Evolutionary conservation across 1,139 yeast species (phyloP).

Genomic region (Saccharomyces pastorianus): DNA sequence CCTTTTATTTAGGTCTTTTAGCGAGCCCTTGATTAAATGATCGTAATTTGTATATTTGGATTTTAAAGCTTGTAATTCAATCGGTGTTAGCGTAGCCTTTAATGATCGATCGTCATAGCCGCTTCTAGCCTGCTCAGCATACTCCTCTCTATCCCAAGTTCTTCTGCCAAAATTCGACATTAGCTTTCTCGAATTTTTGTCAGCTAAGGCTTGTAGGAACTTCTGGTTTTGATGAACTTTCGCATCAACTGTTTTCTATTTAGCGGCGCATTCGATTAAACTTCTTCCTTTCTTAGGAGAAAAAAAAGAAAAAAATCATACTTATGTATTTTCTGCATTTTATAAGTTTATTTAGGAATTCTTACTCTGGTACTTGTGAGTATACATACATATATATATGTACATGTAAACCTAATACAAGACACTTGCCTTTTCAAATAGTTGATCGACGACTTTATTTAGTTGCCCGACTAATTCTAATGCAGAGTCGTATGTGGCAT

Average conservation of each 20-base stretch:
- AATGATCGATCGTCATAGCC: constrained; percentile 7
- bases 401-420: constrained; percentile 38
- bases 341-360: not conserved
- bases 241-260: not conserved
- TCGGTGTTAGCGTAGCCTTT: constrained; percentile 9
- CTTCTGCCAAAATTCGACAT: constrained; percentile 47
- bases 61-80: constrained; percentile 18
- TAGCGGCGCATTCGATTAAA: not conserved
- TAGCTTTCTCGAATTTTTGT: not conserved
- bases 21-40: constrained; percentile 30
- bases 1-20: constrained; percentile 39
- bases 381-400: not conserved
- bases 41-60: constrained; percentile 21
- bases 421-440: constrained; percentile 88
- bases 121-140: constrained; percentile 41
- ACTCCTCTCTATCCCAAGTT: constrained; percentile 64
- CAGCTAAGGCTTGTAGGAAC: not conserved
- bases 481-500: constrained; percentile 83
- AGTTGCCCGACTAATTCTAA: constrained; percentile 80
- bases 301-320: not conserved
- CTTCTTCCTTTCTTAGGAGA: not conserved
- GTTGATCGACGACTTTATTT: constrained; percentile 80
- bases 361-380: not conserved
- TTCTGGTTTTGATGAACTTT: not conserved
- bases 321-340: not conserved